Percentiles rank a stretch among this genome's conserved stretches.
Conservation (phyloP, 164 flowering plant species). For the Dillenia suffruticosa region DNA sequence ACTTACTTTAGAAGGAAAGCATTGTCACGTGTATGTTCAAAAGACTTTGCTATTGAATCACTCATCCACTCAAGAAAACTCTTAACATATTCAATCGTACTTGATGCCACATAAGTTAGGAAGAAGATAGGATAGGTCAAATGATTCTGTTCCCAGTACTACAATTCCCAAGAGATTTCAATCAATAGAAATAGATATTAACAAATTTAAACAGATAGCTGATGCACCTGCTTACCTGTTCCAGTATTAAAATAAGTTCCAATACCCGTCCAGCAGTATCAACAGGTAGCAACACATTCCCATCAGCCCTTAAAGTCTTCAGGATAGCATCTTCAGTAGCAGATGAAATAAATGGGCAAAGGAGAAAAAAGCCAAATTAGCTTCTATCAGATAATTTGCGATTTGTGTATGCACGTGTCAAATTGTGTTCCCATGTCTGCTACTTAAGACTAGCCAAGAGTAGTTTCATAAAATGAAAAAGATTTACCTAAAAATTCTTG, state of each 20-base stretch:
- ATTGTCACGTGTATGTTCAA: conserved; percentile 93
- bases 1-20: conserved; percentile 89
- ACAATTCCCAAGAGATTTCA: conserved; percentile 26
- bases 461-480: neutral
- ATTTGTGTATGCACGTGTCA: no score
- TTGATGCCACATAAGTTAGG: conserved; percentile 83
- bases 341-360: no score
- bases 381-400: neutral
- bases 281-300: conserved; percentile 87
- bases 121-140: conserved; percentile 80
- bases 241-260: conserved; percentile 80
- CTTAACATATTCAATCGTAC: conserved; percentile 89
- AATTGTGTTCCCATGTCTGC: no score
- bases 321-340: conserved; percentile 43
- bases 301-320: conserved; percentile 69
- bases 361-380: neutral
- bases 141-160: conserved; percentile 72
- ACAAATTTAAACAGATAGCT: neutral
- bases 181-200: neutral
- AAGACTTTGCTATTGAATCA: conserved; percentile 92
- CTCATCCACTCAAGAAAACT: conserved; percentile 99
- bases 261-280: conserved; percentile 92
- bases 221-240: conserved; percentile 51
- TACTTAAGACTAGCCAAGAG: no score
- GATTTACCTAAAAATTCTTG: conserved; percentile 72